Evolutionary conservation across 2,329 filamentous ascomycete species (phyloP).

Genomic region (Colletotrichum sp.): DNA sequence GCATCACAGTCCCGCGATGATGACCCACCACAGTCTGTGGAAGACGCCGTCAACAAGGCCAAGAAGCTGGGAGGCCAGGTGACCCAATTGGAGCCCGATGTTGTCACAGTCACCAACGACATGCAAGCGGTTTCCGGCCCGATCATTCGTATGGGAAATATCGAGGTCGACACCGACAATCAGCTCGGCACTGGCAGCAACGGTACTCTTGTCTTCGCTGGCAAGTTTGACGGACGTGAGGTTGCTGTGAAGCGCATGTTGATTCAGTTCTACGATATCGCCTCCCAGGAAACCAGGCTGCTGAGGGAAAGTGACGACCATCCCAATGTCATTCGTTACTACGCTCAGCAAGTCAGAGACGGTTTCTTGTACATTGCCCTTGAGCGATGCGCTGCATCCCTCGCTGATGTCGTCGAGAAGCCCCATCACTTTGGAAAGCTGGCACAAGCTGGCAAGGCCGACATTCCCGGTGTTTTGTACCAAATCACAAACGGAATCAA

Average conservation of each 20-base stretch:
- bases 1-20: constrained; percentile 56
- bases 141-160: constrained; percentile 65
- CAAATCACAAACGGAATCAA: constrained; percentile 90
- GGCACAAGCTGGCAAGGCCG: constrained; percentile 73
- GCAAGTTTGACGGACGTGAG: constrained; percentile 90
- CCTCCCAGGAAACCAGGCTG: constrained; percentile 89
- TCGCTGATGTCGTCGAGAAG: constrained; percentile 89
- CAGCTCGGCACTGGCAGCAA: constrained; percentile 84
- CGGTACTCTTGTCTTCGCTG: constrained; percentile 94
- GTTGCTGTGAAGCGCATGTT: constrained; percentile 98
- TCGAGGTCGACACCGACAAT: constrained; percentile 68
- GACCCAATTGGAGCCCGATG: constrained; percentile 63
- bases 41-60: constrained; percentile 65
- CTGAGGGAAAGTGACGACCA: constrained; percentile 95
- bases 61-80: constrained; percentile 59
- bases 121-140: constrained; percentile 65
- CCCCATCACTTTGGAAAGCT: constrained; percentile 71
- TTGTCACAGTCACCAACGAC: constrained; percentile 62
- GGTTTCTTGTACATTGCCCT: constrained; percentile 96
- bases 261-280: constrained; percentile 94
- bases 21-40: constrained; percentile 54
- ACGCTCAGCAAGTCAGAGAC: constrained; percentile 85
- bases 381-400: constrained; percentile 90
- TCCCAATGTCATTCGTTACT: constrained; percentile 96
- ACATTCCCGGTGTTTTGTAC: constrained; percentile 80